These are phyloP conservation scores for Pseudonectria foliicola DNA, from an alignment of 2,329 filamentous ascomycete species.

Conservation along the genomic window DNA sequence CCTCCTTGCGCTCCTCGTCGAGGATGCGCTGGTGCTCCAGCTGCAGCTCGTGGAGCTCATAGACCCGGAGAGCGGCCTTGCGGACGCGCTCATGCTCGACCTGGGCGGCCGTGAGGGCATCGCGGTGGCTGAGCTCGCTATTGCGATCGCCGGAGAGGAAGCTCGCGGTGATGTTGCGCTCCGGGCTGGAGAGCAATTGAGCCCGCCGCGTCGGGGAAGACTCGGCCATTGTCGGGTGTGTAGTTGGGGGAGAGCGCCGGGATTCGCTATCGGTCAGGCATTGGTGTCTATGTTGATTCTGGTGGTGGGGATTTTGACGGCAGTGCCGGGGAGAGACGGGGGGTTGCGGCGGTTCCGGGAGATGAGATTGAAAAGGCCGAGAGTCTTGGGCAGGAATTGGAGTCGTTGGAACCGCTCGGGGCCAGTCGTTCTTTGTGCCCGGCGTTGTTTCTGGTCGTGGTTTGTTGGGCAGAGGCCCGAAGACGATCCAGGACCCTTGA, in stretches of 20 bases:
- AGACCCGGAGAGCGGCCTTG: slow-evolving; percentile 40
- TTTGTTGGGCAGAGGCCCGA: too few relatives aligned
- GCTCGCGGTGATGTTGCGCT: slow-evolving; percentile 44
- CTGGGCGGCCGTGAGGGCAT: slow-evolving; percentile 59
- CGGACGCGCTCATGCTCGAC: slow-evolving; percentile 60
- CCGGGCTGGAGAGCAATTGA: slow-evolving; percentile 35
- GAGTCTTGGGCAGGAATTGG: too few relatives aligned
- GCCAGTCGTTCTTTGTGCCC: too few relatives aligned
- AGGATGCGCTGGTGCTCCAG: slow-evolving; percentile 37
- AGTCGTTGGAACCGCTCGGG: too few relatives aligned
- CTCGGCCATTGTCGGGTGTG: slow-evolving; percentile 32
- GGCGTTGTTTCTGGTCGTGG: too few relatives aligned
- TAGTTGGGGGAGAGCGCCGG: slow-evolving; percentile 3
- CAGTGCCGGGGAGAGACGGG: not conserved
- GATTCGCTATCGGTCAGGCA: slow-evolving; percentile 17
- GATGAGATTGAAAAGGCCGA: too few relatives aligned
- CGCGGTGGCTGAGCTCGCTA: slow-evolving; percentile 54
- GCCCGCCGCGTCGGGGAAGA: slow-evolving; percentile 35
- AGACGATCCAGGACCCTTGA: too few relatives aligned
- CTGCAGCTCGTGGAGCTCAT: slow-evolving; percentile 39
- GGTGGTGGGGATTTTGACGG: not conserved
- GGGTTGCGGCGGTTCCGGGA: too few relatives aligned
- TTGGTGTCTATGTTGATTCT: slow-evolving; percentile 4
- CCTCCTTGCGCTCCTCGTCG: slow-evolving; percentile 38
- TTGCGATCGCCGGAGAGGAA: slow-evolving; percentile 58